A percentile compares a stretch with the other conserved stretches of the same genome.
phyloP scores from a whole-genome alignment of 108 stramenopile species.

The Mediolabrus comicus region DNA sequence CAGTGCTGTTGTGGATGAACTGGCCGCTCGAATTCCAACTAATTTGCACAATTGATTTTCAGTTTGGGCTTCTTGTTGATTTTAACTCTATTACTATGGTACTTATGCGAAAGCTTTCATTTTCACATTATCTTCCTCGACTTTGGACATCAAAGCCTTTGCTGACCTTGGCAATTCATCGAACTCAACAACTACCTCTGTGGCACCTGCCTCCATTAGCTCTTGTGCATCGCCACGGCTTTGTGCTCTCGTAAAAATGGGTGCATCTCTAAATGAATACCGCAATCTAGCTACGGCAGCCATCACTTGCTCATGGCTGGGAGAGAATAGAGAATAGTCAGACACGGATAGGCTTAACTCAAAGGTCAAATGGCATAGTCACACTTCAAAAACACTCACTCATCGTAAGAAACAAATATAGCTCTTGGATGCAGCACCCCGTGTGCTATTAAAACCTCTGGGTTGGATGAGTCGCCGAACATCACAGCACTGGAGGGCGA shows the following conservation, averaged over 20 bases:
- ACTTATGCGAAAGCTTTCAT: too few relatives aligned
- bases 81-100: too few relatives aligned
- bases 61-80: too few relatives aligned
- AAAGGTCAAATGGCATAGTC: not conserved
- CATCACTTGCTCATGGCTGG: constrained; percentile 20
- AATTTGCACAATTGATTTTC: too few relatives aligned
- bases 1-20: constrained; percentile 63
- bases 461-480: constrained; percentile 61
- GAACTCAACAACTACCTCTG: constrained; percentile 58
- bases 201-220: constrained; percentile 52
- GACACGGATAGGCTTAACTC: too few relatives aligned
- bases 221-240: constrained; percentile 44
- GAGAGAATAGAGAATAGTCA: not conserved
- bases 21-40: constrained; percentile 48
- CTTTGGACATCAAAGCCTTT: constrained; percentile 32
- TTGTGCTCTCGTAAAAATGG: constrained; percentile 56
- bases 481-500: constrained; percentile 36
- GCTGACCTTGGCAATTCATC: constrained; percentile 61
- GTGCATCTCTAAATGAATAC: constrained; percentile 38
- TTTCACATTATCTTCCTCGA: constrained; percentile 4
- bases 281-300: constrained; percentile 52
- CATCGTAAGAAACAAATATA: constrained; percentile 63
- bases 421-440: constrained; percentile 57
- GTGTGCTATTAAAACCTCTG: constrained; percentile 49
- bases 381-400: constrained; percentile 7